A percentile compares a stretch with the other conserved stretches of the same genome.
These are phyloP conservation scores for Metschnikowia matae DNA, from an alignment of 805 yeast genomes.

Conservation along the genomic window DNA sequence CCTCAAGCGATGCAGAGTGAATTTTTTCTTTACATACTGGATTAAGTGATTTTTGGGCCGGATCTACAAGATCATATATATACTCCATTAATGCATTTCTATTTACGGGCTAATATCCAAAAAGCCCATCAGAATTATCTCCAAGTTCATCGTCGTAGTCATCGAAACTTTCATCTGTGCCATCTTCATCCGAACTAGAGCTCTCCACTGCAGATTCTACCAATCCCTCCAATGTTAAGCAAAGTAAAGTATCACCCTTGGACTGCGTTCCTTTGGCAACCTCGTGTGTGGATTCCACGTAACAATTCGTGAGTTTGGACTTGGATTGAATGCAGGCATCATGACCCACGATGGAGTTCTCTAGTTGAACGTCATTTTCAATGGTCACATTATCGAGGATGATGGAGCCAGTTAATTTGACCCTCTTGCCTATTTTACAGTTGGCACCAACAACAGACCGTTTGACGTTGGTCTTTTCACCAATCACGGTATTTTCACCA, in stretches of 20 bases:
- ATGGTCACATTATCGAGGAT: constrained; percentile 65
- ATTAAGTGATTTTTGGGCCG: constrained; percentile 1
- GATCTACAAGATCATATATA: constrained; percentile 1
- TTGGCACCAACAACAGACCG: constrained; percentile 73
- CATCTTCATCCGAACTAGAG: constrained; percentile 38
- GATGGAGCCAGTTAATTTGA: constrained; percentile 84
- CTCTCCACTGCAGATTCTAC: constrained; percentile 31
- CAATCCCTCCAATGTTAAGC: constrained; percentile 40
- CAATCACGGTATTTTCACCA: constrained; percentile 63
- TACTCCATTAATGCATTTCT: constrained; percentile 10
- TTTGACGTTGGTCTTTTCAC: constrained; percentile 83
- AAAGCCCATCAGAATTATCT: constrained; percentile 53
- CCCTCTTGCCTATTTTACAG: constrained; percentile 78
- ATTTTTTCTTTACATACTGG: not conserved
- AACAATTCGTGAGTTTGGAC: constrained; percentile 70
- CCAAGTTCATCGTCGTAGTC: constrained; percentile 54
- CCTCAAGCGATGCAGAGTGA: constrained; percentile 1
- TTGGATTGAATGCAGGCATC: constrained; percentile 61
- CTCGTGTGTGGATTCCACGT: constrained; percentile 74
- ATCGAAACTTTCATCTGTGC: constrained; percentile 29
- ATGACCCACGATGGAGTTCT: constrained; percentile 83
- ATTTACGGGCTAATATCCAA: constrained; percentile 29
- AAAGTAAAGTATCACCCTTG: constrained; percentile 57
- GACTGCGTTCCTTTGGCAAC: constrained; percentile 54
- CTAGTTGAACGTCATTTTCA: constrained; percentile 76